A percentile compares a stretch with the other conserved stretches of the same genome.
Evolutionary conservation across 257 asterid genomes (phyloP).

Genomic region (Lycium ferocissimum): DNA sequence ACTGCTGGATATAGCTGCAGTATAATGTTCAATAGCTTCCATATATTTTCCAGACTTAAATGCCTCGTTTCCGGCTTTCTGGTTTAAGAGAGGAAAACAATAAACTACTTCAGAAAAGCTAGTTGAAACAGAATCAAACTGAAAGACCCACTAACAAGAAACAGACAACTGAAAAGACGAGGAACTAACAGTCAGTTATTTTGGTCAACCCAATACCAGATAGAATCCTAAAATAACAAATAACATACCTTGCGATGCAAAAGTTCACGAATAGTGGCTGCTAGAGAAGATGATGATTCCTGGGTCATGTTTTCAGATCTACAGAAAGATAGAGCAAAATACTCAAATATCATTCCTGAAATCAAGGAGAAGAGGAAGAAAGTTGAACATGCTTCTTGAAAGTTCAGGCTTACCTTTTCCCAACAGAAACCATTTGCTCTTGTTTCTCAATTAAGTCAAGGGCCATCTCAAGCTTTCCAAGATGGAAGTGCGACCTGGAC

Average conservation of each 20-base stretch:
- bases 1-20: slow-evolving; percentile 78
- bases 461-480: slow-evolving; percentile 85
- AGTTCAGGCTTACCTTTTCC: slow-evolving; percentile 53
- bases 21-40: slow-evolving; percentile 90
- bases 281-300: slow-evolving; percentile 58
- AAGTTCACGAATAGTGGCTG: slow-evolving; percentile 77
- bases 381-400: slow-evolving; percentile 23
- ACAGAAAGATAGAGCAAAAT: slow-evolving; percentile 40
- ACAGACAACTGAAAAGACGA: background rate
- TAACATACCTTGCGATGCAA: slow-evolving; percentile 65
- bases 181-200: background rate
- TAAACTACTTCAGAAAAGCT: slow-evolving; percentile 20
- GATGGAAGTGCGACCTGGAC: slow-evolving; percentile 69
- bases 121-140: slow-evolving; percentile 22
- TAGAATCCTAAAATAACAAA: slow-evolving; percentile 3
- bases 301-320: slow-evolving; percentile 50
- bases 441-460: slow-evolving; percentile 80
- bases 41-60: slow-evolving; percentile 69
- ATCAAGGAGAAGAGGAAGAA: slow-evolving; percentile 4
- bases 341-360: slow-evolving; percentile 29
- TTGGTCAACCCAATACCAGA: slow-evolving; percentile 9
- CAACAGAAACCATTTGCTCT: slow-evolving; percentile 48
- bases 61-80: slow-evolving; percentile 96
- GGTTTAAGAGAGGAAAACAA: slow-evolving; percentile 34
- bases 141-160: slow-evolving; percentile 10